phyloP scores from a whole-genome alignment of 2,329 filamentous ascomycete species.

The Penicillium sp. region DNA sequence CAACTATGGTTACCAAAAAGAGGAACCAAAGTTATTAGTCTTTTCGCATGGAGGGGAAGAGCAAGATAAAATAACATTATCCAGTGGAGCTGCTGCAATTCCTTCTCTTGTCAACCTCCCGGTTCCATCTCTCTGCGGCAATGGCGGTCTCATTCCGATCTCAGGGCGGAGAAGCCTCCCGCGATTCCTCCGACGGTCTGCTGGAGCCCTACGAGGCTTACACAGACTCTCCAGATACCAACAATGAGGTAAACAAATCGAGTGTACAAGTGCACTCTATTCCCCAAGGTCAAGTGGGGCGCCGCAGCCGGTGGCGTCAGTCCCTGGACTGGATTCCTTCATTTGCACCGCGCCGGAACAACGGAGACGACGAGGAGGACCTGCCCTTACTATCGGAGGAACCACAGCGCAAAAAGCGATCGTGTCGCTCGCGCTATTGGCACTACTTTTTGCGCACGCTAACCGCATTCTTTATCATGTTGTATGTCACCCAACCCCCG shows the following conservation, averaged over 20 bases:
- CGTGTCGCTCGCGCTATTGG: slow-evolving; percentile 13
- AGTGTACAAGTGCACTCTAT: slow-evolving; percentile 2
- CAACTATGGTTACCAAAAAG: neutral
- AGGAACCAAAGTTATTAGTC: neutral
- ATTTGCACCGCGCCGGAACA: neutral
- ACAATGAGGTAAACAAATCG: slow-evolving; percentile 1
- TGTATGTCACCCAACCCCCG: slow-evolving; percentile 25
- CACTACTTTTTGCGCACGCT: slow-evolving; percentile 21
- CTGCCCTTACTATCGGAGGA: slow-evolving; percentile 13
- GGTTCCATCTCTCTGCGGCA: neutral
- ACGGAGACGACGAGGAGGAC: slow-evolving; percentile 1
- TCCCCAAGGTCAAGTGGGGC: slow-evolving; percentile 13
- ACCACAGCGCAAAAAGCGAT: slow-evolving; percentile 13
- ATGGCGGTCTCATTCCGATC: slow-evolving; percentile 9
- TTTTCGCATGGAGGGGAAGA: neutral
- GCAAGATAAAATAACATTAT: neutral
- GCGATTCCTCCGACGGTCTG: slow-evolving; percentile 8
- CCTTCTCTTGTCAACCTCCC: neutral
- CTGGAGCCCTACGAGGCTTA: slow-evolving; percentile 17
- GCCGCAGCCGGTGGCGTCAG: slow-evolving; percentile 16
- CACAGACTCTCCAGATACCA: slow-evolving; percentile 11
- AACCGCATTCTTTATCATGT: slow-evolving; percentile 33
- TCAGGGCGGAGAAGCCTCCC: neutral
- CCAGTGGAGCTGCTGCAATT: neutral
- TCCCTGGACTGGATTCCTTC: slow-evolving; percentile 11